A percentile compares a stretch with the other conserved stretches of the same genome.
phyloP scores from a whole-genome alignment of 129 eudicot genomes.

The Lactuca sativa region DNA sequence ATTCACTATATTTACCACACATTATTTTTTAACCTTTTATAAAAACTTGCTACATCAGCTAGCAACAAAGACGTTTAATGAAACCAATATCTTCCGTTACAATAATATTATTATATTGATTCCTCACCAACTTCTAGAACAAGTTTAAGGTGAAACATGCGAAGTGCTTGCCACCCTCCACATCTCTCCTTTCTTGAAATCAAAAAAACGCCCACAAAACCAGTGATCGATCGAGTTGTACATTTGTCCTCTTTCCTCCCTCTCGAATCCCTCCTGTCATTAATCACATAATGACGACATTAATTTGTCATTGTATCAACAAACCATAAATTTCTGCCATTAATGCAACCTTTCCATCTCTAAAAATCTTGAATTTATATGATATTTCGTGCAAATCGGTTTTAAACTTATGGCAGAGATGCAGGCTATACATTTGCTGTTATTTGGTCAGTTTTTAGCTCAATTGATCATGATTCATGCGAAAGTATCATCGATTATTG shows the following conservation, averaged over 20 bases:
- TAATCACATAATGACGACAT: slow-evolving; percentile 2
- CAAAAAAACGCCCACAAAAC: slow-evolving; percentile 16
- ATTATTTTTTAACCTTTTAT: neutral
- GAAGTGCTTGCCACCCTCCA: neutral
- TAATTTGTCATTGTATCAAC: neutral
- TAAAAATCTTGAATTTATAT: neutral
- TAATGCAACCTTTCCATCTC: slow-evolving; percentile 4
- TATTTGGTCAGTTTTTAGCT: slow-evolving; percentile 33
- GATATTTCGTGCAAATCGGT: neutral
- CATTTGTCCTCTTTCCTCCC: neutral
- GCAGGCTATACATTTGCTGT: slow-evolving; percentile 28
- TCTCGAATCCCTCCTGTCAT: neutral
- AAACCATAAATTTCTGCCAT: neutral
- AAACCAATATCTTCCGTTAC: neutral
- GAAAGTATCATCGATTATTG: slow-evolving; percentile 61
- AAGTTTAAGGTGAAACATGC: slow-evolving; percentile 16
- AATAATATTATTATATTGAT: neutral
- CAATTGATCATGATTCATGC: slow-evolving; percentile 34
- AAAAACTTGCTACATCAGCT: neutral
- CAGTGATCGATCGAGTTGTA: neutral
- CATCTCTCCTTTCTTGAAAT: neutral
- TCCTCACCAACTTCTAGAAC: neutral
- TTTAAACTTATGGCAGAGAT: slow-evolving; percentile 6
- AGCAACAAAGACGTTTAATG: slow-evolving; percentile 17
- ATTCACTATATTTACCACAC: neutral